These are phyloP conservation scores for Fagus sylvatica DNA, from an alignment of 306 rosid species.

Conservation along the genomic window DNA sequence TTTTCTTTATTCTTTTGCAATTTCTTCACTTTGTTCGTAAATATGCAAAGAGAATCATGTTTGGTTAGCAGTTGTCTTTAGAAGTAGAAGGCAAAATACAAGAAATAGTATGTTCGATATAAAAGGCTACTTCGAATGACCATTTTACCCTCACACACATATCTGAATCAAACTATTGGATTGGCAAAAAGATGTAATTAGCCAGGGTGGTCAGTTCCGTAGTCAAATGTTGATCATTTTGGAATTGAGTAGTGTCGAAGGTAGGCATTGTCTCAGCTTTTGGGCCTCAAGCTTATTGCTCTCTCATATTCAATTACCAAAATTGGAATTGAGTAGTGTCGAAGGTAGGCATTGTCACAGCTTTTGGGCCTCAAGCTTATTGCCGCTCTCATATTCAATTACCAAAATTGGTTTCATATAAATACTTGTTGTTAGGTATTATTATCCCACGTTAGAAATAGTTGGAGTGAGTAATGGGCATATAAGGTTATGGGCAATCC, in stretches of 20 bases:
- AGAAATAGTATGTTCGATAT: background rate
- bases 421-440: too few relatives aligned
- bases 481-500: too few relatives aligned
- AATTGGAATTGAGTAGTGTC: too few relatives aligned
- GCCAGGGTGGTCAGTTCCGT: too few relatives aligned
- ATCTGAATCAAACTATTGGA: background rate
- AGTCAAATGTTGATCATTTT: constrained; percentile 5
- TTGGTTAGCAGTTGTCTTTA: background rate
- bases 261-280: constrained; percentile 22
- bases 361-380: too few relatives aligned
- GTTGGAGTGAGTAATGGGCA: too few relatives aligned
- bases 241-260: constrained; percentile 29
- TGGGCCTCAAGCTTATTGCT: background rate
- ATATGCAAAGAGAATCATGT: background rate
- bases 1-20: background rate
- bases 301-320: background rate
- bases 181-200: background rate
- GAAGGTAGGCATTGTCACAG: too few relatives aligned
- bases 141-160: background rate
- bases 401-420: background rate
- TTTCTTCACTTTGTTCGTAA: constrained; percentile 5
- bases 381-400: too few relatives aligned
- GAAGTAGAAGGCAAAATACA: background rate
- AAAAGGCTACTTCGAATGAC: constrained; percentile 2
- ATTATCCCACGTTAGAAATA: too few relatives aligned